These are phyloP conservation scores for Carpinus viminea DNA, from an alignment of 306 rosid genomes.

Conservation along the genomic window DNA sequence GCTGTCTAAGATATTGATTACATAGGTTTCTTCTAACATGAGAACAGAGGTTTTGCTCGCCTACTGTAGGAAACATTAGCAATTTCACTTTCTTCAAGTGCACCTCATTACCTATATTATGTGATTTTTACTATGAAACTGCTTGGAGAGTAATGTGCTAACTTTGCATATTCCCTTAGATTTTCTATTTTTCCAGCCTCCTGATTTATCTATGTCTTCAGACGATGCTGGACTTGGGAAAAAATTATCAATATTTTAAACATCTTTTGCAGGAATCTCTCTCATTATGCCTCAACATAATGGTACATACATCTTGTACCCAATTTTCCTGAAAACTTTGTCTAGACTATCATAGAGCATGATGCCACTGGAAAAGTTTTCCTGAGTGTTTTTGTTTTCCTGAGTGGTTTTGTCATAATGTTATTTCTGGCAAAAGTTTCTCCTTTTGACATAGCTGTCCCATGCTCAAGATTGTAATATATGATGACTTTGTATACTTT, in stretches of 20 bases:
- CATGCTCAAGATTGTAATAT: not conserved
- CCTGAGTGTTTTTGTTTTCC: no score
- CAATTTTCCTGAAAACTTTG: no score
- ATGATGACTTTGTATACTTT: conserved; percentile 5
- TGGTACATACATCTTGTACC: no score
- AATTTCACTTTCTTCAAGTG: not conserved
- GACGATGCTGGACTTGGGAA: no score
- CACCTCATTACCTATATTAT: not conserved
- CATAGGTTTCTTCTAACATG: not conserved
- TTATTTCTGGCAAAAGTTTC: not conserved
- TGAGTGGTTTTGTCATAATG: no score
- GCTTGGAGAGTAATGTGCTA: not conserved
- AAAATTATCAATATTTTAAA: no score
- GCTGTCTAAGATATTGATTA: not conserved
- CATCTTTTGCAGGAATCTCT: no score
- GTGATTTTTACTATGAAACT: not conserved
- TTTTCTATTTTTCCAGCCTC: not conserved
- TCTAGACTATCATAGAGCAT: no score
- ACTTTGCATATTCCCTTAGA: not conserved
- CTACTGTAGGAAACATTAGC: not conserved
- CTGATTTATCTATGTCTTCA: no score
- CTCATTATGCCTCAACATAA: no score
- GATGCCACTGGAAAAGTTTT: no score
- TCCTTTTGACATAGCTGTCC: not conserved
- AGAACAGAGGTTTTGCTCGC: not conserved